Conservation (phyloP, 352 stramenopile genomes). For the Phytophthora citricola region DNA sequence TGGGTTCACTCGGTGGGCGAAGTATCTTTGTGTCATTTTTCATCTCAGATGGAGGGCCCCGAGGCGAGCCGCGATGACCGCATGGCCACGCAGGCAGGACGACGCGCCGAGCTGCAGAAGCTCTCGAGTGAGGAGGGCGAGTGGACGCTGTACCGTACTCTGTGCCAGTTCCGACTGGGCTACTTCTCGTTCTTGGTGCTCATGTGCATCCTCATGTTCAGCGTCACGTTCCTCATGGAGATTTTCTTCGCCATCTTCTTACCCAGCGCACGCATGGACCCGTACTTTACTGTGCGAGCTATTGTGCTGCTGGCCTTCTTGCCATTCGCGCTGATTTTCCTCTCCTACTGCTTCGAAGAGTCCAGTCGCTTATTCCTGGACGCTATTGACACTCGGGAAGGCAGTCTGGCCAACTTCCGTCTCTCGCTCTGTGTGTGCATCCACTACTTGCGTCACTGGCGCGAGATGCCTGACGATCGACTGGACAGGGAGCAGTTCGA, state of each 20-base stretch:
- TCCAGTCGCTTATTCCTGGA: slow-evolving; percentile 83
- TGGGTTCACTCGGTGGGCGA: too few species aligned
- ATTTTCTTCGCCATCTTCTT: slow-evolving; percentile 93
- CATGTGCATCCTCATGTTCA: slow-evolving; percentile 92
- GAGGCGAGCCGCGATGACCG: slow-evolving; percentile 46
- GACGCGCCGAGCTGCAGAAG: slow-evolving; percentile 76
- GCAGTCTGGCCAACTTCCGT: slow-evolving; percentile 83
- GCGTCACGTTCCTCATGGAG: slow-evolving; percentile 90
- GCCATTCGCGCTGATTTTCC: slow-evolving; percentile 78
- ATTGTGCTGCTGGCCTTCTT: slow-evolving; percentile 74
- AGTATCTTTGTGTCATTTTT: slow-evolving; percentile 16
- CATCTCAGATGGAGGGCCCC: slow-evolving; percentile 15
- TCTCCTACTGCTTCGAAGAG: slow-evolving; percentile 91
- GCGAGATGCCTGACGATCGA: slow-evolving; percentile 84
- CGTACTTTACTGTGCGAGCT: slow-evolving; percentile 75
- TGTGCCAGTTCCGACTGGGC: slow-evolving; percentile 87
- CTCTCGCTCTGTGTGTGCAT: slow-evolving; percentile 85
- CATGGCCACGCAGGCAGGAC: slow-evolving; percentile 65
- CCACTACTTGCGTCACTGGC: slow-evolving; percentile 81
- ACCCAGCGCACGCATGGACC: slow-evolving; percentile 72
- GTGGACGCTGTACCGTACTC: slow-evolving; percentile 79
- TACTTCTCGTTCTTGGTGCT: slow-evolving; percentile 91
- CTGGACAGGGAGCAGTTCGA: slow-evolving; percentile 59
- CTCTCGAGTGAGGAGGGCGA: slow-evolving; percentile 62
- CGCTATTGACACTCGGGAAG: slow-evolving; percentile 87